Conservation (phyloP, 2,329 filamentous ascomycete species). For the Lachnum nothofagi region DNA sequence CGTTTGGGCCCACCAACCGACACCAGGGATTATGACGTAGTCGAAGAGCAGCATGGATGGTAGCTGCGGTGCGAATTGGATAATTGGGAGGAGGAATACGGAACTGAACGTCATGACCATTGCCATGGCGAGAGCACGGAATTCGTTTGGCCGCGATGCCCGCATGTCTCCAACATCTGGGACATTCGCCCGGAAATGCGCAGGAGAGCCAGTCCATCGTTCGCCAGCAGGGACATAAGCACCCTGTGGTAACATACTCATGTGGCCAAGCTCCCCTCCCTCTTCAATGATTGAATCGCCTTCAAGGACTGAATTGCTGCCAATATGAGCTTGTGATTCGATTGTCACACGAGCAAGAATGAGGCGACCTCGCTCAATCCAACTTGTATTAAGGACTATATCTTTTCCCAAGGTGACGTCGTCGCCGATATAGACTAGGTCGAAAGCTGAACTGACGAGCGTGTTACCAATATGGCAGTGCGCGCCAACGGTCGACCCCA, state of each 20-base stretch:
- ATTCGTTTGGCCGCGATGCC: constrained; percentile 2
- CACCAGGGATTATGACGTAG: not conserved
- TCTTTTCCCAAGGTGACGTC: constrained; percentile 3
- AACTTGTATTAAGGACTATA: not conserved
- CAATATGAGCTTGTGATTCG: not conserved
- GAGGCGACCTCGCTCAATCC: constrained; percentile 2
- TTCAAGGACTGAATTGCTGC: constrained; percentile 6
- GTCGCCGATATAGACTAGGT: constrained; percentile 2
- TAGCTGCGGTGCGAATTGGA: constrained; percentile 2
- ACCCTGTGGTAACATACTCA: constrained; percentile 5
- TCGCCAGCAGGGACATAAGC: not conserved
- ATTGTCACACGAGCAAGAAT: constrained; percentile 1
- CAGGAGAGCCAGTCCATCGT: constrained; percentile 4
- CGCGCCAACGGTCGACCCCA: constrained; percentile 1
- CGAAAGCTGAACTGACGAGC: not conserved
- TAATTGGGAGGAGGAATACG: constrained; percentile 1
- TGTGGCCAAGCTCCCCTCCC: constrained; percentile 3
- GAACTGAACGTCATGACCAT: constrained; percentile 3
- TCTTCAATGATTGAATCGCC: constrained; percentile 1
- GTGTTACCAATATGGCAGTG: constrained; percentile 5
- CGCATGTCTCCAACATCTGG: not conserved
- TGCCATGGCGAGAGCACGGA: not conserved
- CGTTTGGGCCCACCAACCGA: constrained; percentile 5
- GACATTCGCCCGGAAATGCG: not conserved
- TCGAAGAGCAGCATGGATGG: constrained; percentile 5